phyloP scores from a whole-genome alignment of 2,329 filamentous ascomycete species.

The Aspergillus terreus region DNA sequence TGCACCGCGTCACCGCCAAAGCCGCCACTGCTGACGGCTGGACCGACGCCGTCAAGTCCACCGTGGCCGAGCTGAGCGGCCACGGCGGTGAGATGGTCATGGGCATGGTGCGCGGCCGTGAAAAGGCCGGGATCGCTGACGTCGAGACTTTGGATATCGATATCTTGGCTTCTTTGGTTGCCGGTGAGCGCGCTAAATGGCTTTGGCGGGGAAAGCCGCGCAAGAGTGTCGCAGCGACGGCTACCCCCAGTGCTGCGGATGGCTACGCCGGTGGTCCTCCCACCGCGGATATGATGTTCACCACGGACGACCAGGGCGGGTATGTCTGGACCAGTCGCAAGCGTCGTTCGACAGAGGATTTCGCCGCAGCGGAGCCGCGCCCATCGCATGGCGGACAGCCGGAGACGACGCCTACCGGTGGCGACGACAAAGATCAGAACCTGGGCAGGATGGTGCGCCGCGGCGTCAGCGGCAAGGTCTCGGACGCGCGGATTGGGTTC shows the following conservation, averaged over 20 bases:
- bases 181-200: constrained; percentile 85
- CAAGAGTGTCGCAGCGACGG: constrained; percentile 45
- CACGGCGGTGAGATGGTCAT: constrained; percentile 93
- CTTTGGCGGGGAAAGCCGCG: constrained; percentile 88
- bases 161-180: constrained; percentile 70
- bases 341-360: constrained; percentile 38
- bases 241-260: constrained; percentile 17
- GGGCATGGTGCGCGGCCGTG: constrained; percentile 83
- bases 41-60: constrained; percentile 91
- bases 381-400: constrained; percentile 29
- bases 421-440: constrained; percentile 42
- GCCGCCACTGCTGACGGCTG: constrained; percentile 85
- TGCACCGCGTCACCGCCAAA: constrained; percentile 84
- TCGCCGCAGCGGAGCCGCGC: constrained; percentile 25
- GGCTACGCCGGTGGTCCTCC: constrained; percentile 27
- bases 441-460: constrained; percentile 68
- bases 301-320: constrained; percentile 43
- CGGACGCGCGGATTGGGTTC: constrained; percentile 76
- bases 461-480: constrained; percentile 73
- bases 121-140: constrained; percentile 86
- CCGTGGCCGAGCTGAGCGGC: constrained; percentile 86
- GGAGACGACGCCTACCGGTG: constrained; percentile 19
- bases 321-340: constrained; percentile 44
- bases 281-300: constrained; percentile 42
- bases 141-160: constrained; percentile 90